A percentile compares a stretch with the other conserved stretches of the same genome.
Conservation (phyloP, 2,329 filamentous ascomycete species). For the Aspergillus pseudotamarii region DNA sequence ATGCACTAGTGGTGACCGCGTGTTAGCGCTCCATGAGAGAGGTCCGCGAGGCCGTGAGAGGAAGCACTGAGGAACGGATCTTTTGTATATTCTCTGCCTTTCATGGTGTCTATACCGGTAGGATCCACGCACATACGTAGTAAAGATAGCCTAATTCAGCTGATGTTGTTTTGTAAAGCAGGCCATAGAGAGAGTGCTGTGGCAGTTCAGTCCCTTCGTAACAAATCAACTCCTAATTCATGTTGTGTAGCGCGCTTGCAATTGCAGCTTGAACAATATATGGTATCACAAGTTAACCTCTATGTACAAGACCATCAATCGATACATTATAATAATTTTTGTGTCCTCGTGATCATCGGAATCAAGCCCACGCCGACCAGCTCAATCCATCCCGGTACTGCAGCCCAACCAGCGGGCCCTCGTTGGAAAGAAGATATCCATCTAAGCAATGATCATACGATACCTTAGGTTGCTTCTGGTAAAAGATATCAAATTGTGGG, state of each 20-base stretch:
- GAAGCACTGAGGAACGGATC: too few relatives aligned
- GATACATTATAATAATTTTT: not conserved
- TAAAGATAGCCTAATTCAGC: too few relatives aligned
- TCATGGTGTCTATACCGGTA: too few relatives aligned
- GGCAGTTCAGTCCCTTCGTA: not conserved
- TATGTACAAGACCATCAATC: not conserved
- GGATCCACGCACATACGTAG: too few relatives aligned
- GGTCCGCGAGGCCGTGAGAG: too few relatives aligned
- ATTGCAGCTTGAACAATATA: not conserved
- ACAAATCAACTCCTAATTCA: not conserved
- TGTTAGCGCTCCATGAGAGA: too few relatives aligned
- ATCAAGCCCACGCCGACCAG: slow-evolving; percentile 20
- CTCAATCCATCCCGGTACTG: slow-evolving; percentile 21
- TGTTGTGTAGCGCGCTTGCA: not conserved
- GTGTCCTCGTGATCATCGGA: not conserved
- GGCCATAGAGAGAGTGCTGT: not conserved
- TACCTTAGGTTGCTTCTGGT: slow-evolving; percentile 34
- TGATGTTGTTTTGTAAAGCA: too few relatives aligned
- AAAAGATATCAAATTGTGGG: slow-evolving; percentile 35
- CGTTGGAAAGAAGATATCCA: slow-evolving; percentile 39
- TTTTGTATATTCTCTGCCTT: too few relatives aligned
- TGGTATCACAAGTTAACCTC: not conserved
- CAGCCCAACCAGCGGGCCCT: slow-evolving; percentile 34
- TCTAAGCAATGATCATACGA: slow-evolving; percentile 37
- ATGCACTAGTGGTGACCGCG: too few relatives aligned